phyloP scores from a whole-genome alignment of 352 stramenopile species.

The Phytophthora cryptogea region DNA sequence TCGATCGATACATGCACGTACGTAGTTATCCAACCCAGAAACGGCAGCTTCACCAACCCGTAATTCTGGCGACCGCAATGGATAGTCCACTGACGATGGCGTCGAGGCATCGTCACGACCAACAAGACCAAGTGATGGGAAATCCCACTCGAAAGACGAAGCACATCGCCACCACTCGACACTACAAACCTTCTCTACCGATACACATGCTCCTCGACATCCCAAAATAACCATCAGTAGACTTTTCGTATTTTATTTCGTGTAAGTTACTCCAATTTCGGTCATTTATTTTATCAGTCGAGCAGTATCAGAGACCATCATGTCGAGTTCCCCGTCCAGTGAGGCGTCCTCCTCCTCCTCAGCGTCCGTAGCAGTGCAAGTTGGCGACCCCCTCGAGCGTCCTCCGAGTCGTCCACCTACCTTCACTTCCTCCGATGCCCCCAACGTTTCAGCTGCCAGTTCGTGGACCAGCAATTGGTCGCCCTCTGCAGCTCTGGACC shows the following conservation, averaged over 20 bases:
- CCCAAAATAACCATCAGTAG: no score
- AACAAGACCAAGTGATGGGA: conserved; percentile 1
- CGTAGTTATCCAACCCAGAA: neutral
- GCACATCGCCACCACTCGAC: neutral
- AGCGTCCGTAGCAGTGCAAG: conserved; percentile 14
- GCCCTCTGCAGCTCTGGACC: conserved; percentile 20
- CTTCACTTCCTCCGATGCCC: neutral
- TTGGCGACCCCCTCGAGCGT: conserved; percentile 1
- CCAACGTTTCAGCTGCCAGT: conserved; percentile 2
- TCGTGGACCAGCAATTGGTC: conserved; percentile 27
- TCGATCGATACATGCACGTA: no score
- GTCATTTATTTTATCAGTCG: no score
- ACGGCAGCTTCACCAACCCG: neutral
- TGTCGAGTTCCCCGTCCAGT: no score
- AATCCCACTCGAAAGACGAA: neutral
- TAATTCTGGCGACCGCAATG: neutral
- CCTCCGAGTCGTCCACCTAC: conserved; percentile 6
- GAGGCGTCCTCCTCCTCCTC: conserved; percentile 14
- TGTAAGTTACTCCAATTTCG: no score
- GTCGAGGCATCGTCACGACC: conserved; percentile 2
- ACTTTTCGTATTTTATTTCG: no score
- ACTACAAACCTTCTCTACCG: neutral
- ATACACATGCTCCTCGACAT: no score
- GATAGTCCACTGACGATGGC: neutral
- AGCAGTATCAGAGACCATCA: no score